Evolutionary conservation across 495 filamentous ascomycete genomes (phyloP).

Genomic region (Penicillium subrubescens): DNA sequence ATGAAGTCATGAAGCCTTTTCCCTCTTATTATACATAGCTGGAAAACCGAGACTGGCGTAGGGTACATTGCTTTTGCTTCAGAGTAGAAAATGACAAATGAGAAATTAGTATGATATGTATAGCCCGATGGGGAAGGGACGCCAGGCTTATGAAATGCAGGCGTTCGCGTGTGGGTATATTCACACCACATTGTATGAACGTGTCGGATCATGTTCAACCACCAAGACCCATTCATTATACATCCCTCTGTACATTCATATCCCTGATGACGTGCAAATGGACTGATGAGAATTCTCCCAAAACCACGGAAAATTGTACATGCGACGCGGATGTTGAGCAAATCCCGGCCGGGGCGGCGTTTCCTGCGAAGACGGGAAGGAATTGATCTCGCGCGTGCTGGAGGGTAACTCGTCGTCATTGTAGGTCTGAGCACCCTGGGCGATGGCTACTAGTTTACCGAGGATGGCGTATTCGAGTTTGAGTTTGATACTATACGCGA

Average conservation of each 20-base stretch:
- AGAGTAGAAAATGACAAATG: background rate
- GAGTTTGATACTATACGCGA: conserved; percentile 56
- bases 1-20: background rate
- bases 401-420: conserved; percentile 18
- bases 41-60: background rate
- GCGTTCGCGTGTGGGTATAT: background rate
- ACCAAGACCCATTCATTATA: background rate
- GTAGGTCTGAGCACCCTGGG: conserved; percentile 10
- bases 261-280: conserved; percentile 2
- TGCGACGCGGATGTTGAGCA: background rate
- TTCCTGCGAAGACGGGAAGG: conserved; percentile 12
- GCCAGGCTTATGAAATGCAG: background rate
- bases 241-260: background rate
- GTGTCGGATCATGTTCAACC: too few relatives aligned
- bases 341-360: background rate
- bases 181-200: background rate
- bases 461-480: conserved; percentile 57
- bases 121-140: background rate
- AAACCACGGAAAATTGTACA: conserved; percentile 23
- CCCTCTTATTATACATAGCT: background rate
- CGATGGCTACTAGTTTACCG: conserved; percentile 48
- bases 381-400: conserved; percentile 20
- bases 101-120: background rate
- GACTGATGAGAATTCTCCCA: conserved; percentile 15
- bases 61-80: background rate